Percentiles rank a stretch among this genome's conserved stretches.
Evolutionary conservation across 176 grass and related monocot genomes (phyloP).

Genomic region (Bothriochloa decipiens): DNA sequence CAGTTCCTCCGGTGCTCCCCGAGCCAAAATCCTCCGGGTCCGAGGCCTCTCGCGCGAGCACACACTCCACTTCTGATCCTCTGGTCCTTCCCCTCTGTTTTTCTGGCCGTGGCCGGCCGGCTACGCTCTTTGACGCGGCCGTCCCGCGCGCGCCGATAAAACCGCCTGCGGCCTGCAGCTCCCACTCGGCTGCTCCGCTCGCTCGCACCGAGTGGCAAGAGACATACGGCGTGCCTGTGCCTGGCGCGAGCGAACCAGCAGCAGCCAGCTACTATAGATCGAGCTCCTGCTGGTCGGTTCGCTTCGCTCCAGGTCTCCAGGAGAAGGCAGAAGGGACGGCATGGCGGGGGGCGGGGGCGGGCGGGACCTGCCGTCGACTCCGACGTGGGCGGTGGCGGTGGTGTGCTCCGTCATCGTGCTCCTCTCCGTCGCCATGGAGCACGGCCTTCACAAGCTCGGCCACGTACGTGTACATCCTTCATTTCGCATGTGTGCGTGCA

Average conservation of each 20-base stretch:
- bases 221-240: neutral
- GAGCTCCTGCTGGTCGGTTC: neutral
- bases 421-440: conserved; percentile 72
- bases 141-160: conserved; percentile 15
- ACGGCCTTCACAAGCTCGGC: conserved; percentile 65
- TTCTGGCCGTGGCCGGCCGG: neutral
- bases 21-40: too few species aligned
- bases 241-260: too few species aligned
- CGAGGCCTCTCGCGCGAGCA: too few species aligned
- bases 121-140: conserved; percentile 35
- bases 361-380: conserved; percentile 53
- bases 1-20: too few species aligned
- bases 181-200: neutral
- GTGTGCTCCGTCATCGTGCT: conserved; percentile 65
- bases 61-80: too few species aligned
- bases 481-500: too few species aligned
- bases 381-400: conserved; percentile 79
- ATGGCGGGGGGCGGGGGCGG: conserved; percentile 41
- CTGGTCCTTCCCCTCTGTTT: neutral
- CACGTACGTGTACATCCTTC: conserved; percentile 43
- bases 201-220: neutral
- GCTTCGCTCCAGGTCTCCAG: neutral
- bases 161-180: neutral
- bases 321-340: too few species aligned
- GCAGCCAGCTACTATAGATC: too few species aligned